A percentile compares a stretch with the other conserved stretches of the same genome.
phyloP scores from a whole-genome alignment of 2,329 filamentous ascomycete species.

The Botryotinia globosa region DNA sequence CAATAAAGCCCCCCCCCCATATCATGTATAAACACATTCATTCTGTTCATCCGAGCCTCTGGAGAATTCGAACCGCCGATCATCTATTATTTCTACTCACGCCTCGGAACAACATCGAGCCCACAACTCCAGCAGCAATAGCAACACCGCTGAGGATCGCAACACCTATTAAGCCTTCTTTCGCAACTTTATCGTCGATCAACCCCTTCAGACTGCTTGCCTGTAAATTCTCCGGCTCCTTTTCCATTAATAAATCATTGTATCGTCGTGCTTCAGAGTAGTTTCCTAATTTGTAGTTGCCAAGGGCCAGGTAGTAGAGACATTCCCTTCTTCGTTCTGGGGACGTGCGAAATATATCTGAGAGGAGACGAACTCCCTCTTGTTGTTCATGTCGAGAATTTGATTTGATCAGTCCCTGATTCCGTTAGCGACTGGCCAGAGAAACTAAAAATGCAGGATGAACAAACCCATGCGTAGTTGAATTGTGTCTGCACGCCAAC shows the following conservation, averaged over 20 bases:
- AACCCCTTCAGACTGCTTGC: conserved; percentile 79
- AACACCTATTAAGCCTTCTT: conserved; percentile 89
- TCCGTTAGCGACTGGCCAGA: conserved; percentile 2
- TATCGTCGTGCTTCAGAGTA: conserved; percentile 93
- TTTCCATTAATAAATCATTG: conserved; percentile 87
- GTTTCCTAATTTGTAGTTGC: conserved; percentile 98
- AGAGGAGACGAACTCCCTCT: conserved; percentile 87
- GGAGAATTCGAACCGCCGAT: not conserved
- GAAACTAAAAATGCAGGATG: not conserved
- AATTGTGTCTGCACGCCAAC: conserved; percentile 98
- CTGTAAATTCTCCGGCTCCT: conserved; percentile 89
- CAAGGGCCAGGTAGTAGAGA: conserved; percentile 94
- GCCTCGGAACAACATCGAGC: conserved; percentile 79
- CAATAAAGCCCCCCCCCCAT: conserved; percentile 23
- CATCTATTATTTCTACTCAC: conserved; percentile 53
- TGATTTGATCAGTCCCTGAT: conserved; percentile 91
- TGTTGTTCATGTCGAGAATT: conserved; percentile 81
- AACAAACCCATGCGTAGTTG: conserved; percentile 94
- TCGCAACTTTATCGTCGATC: conserved; percentile 95
- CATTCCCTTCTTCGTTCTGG: conserved; percentile 95
- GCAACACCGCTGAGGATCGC: conserved; percentile 93
- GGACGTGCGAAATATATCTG: conserved; percentile 92
- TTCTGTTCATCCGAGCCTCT: not conserved
- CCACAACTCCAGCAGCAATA: conserved; percentile 88
- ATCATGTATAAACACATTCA: conserved; percentile 9